Evolutionary conservation across 2,329 filamentous ascomycete genomes (phyloP), one percentile per base, ranked within the genome.

Genomic region (Chlorencoelia australis): DNA sequence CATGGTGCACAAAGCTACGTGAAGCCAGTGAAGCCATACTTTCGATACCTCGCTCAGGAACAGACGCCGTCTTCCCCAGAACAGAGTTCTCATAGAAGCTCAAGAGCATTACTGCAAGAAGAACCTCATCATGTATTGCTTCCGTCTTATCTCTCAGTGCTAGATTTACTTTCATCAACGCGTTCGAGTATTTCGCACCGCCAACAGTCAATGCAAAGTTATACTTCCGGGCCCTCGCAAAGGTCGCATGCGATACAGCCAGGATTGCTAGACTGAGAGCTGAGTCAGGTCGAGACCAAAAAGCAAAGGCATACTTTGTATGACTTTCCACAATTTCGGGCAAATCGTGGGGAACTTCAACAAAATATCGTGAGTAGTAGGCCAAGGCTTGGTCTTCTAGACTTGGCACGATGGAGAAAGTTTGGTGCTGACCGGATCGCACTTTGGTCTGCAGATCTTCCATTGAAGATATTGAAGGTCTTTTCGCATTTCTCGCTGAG

Each of bases 51-150:
- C 14, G 13, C 10, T 30, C 28, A 18, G n/a, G n/a, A 4, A 14
- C 11, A 5, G 16, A 10, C 16, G n/a, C 8, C 28, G 7, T 30
- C 15, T 17, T n/a, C n/a, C n/a, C n/a, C n/a, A 30, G 11, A 6
- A 30, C 14, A 7, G 28, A 30, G n/a, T 30, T 30, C 15, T 42
- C 42, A 26, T 44, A 44, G 19, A 28, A 39, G 18, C 39, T 39
- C 13, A 44, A 16, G 7, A 44, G 30, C 22, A 42, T 39, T 6
- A 33, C 30, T 8, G 39, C 21, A 32, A 44, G 26, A n/a, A 44
- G 29, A 2, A 36, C 19, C 9, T 39, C 30, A 13, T 44, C 36
- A n/a, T 21, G 28, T 16, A 1, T 30, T 15, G 15, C 28, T 16
- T 30, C 14, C 4, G 13, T 4, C 18, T 30, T 10, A 22, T 37